Conservation (phyloP, 495 filamentous ascomycete species). For the Penicillium psychrofluorescens region DNA sequence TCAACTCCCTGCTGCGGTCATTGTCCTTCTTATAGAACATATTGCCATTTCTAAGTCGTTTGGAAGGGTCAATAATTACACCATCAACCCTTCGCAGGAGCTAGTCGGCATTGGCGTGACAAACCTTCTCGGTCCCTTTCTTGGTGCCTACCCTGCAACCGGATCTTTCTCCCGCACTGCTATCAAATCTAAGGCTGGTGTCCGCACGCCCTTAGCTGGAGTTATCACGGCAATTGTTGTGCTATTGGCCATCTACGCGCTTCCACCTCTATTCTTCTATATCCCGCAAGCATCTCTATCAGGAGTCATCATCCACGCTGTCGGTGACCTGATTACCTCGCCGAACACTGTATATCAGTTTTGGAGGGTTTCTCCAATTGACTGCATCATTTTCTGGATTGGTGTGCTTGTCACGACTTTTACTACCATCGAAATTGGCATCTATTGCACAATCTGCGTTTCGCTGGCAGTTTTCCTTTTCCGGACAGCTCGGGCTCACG, state of each 20-base stretch:
- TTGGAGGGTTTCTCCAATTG: constrained; percentile 86
- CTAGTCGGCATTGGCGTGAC: constrained; percentile 90
- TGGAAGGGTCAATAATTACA: constrained; percentile 93
- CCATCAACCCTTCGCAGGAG: constrained; percentile 93
- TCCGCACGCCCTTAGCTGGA: constrained; percentile 87
- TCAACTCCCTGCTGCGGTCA: constrained; percentile 72
- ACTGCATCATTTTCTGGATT: constrained; percentile 88
- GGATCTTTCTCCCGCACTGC: constrained; percentile 96
- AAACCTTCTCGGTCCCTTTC: constrained; percentile 88
- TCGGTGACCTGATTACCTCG: constrained; percentile 88
- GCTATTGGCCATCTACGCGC: constrained; percentile 87
- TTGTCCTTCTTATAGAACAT: constrained; percentile 92
- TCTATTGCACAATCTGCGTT: constrained; percentile 75
- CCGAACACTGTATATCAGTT: constrained; percentile 94
- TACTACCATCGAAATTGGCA: constrained; percentile 79
- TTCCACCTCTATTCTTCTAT: constrained; percentile 93
- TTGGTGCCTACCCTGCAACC: constrained; percentile 90
- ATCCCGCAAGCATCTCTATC: constrained; percentile 80
- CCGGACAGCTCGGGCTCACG: constrained; percentile 75
- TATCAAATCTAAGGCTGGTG: constrained; percentile 96
- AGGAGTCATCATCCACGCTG: constrained; percentile 95
- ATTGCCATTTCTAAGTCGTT: constrained; percentile 98
- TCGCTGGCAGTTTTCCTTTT: constrained; percentile 77
- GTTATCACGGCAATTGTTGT: constrained; percentile 85
- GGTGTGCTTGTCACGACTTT: constrained; percentile 91